A percentile compares a stretch with the other conserved stretches of the same genome.
These are phyloP conservation scores for Trypethelium eluteriae DNA, from an alignment of 495 filamentous ascomycete genomes.

Conservation along the genomic window DNA sequence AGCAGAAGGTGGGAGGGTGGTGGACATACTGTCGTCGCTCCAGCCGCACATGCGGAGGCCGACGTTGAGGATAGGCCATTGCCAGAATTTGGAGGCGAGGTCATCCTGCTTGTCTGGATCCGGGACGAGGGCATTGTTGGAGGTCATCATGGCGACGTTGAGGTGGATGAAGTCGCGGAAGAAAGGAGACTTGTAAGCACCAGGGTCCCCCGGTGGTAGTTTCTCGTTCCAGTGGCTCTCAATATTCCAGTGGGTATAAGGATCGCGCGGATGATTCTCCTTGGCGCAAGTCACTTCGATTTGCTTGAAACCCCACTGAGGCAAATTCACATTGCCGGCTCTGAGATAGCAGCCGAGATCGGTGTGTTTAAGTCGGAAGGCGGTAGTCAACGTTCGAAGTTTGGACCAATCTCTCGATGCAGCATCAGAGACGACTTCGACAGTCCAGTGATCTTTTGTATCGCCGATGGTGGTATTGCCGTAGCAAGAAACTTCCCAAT, in stretches of 20 bases:
- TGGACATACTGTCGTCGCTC: conserved; percentile 64
- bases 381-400: conserved; percentile 85
- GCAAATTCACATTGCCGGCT: conserved; percentile 91
- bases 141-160: conserved; percentile 99
- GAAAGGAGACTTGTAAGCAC: conserved; percentile 93
- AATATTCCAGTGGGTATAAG: conserved; percentile 98
- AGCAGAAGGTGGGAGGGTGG: neutral
- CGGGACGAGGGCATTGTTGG: conserved; percentile 95
- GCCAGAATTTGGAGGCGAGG: conserved; percentile 93
- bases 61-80: conserved; percentile 94
- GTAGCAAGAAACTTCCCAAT: conserved; percentile 89
- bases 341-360: conserved; percentile 86
- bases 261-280: conserved; percentile 82
- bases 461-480: conserved; percentile 96
- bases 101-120: conserved; percentile 99
- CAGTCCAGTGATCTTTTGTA: conserved; percentile 94
- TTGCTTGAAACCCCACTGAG: conserved; percentile 99
- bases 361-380: conserved; percentile 81
- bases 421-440: conserved; percentile 86
- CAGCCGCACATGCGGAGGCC: conserved; percentile 97
- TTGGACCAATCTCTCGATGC: conserved; percentile 76
- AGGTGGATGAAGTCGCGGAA: conserved; percentile 92
- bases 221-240: conserved; percentile 92
- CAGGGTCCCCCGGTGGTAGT: conserved; percentile 81
- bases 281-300: conserved; percentile 95